Evolutionary conservation across 2,329 filamentous ascomycete species (phyloP), one percentile per base, ranked within the genome.

Genomic region (Fusarium caatingaense): DNA sequence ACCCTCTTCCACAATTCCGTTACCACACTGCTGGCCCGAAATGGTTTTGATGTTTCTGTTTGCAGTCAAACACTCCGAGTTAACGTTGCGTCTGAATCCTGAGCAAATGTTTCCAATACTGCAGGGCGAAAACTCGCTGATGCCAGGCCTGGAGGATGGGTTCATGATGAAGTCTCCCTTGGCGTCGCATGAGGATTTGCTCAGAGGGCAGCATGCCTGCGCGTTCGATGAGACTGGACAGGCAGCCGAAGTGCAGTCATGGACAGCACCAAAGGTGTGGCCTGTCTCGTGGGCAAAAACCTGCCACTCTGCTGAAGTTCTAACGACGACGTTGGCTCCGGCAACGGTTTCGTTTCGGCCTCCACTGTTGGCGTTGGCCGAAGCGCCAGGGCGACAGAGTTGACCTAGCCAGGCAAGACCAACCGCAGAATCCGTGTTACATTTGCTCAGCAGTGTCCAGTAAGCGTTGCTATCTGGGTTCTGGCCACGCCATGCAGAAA

Each of bases 241-340:
- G 4, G 91, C 87, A n/a, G 80, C 67, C 0, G 83, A 77, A 5
- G 89, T 92, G 80, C 96, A 99, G 80, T 99, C 96, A 80, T 99
- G 96, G 12, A 98, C 93, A 8, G 95, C 96, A 47, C 95, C 95
- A 79, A 97, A 98, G 0, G 94, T 98, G 79, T 98, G 95, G 2
- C 94, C 95, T 5, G 91, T 91, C 80, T 98, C 95, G 78, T 98
- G 95, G 30, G 95, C 95, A 80, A 98, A 93, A 62, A 98, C 92
- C 78, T 98, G 94, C 95, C 95, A 98, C 78, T 97, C 94, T 5
- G 89, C 91, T 23, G 88, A 86, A 0, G 93, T 97, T 69, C 89
- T 89, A 27, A 96, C 90, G 23, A 99, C 93, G 2, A 99, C 93
- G 77, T 98, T 98, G 65, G 95, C 91, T 32, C 93, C 92, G 21